phyloP scores from a whole-genome alignment of 176 grass and related monocot species.

The Carex littledalei region DNA sequence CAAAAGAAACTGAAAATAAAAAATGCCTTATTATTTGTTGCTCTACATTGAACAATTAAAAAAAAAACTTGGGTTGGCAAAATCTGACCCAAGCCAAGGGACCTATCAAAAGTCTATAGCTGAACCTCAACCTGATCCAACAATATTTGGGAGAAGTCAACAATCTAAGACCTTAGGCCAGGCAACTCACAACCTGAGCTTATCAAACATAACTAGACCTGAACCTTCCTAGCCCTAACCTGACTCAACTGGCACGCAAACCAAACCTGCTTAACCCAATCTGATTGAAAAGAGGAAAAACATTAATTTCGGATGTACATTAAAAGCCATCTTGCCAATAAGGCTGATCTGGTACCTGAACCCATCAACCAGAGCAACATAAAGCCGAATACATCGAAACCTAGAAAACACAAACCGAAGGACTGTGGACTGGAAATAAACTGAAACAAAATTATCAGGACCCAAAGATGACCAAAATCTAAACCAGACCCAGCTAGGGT shows the following conservation, averaged over 20 bases:
- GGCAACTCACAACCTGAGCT: neutral
- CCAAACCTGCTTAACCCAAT: neutral
- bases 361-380: neutral
- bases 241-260: neutral
- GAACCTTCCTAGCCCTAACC: neutral
- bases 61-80: neutral
- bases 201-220: neutral
- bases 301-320: neutral
- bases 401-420: neutral
- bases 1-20: constrained; percentile 13
- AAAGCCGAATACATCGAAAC: neutral
- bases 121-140: neutral
- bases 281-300: neutral
- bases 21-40: neutral
- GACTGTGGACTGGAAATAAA: neutral
- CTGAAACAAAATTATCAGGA: neutral
- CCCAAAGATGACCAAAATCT: neutral
- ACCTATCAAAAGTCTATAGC: neutral
- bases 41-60: neutral
- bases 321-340: neutral
- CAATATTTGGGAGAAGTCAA: neutral
- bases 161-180: neutral
- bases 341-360: neutral
- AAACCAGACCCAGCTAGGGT: neutral
- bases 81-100: neutral